Base-by-base conservation (phyloP, 345 rosid genomes). In the Citrus sp. region DNA sequence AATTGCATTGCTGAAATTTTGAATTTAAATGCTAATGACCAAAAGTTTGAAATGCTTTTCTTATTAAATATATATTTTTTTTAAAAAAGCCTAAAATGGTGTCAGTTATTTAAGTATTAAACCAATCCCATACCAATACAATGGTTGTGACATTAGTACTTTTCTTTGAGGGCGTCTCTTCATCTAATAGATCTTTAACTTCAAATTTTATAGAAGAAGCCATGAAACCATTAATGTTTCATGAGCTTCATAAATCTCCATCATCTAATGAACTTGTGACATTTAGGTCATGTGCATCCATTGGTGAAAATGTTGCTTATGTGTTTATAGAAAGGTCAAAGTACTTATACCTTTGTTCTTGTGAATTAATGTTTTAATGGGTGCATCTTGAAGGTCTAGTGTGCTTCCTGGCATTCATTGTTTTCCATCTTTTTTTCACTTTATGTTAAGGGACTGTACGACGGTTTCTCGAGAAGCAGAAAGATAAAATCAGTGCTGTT, bases 401-500 rank as follows among this genome's bases (percentile, higher is more conserved):
- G 14, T 49, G 63, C 54, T 22, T 67, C 34, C 19, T 62, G 16
- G 25, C 30, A 71, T 28, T 65, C 40, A 58, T 55, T 19, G 12
- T 72, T 18, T 38, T 51, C 37, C 34, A 73, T 75, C 75, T 64
- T 68, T 80, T 54, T 72, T 83, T 79, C 51, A 32, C 68, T 85
- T 55, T 81, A 49, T 84, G 62, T 84, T 75, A 80, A 96, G 99
- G 99, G 82, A 94, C 98, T 74, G 89, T 96, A 63, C 92, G 99
- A 72, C 95, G 98, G 74, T 89, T 96, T 80, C 90, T 96, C 28
- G 99, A 92, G 85, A 96, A 94, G 85, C 98, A 96, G 81, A 93
- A 88, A 83, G 95, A 90, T 86, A 91, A 87, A 79, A 83, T 96
- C 40, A 86, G 79, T 72, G 98, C 99, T n/a, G 87, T 96, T 79